These are phyloP conservation scores for Dianthus caryophyllus DNA, from an alignment of 148 eudicot species.

Conservation along the genomic window DNA sequence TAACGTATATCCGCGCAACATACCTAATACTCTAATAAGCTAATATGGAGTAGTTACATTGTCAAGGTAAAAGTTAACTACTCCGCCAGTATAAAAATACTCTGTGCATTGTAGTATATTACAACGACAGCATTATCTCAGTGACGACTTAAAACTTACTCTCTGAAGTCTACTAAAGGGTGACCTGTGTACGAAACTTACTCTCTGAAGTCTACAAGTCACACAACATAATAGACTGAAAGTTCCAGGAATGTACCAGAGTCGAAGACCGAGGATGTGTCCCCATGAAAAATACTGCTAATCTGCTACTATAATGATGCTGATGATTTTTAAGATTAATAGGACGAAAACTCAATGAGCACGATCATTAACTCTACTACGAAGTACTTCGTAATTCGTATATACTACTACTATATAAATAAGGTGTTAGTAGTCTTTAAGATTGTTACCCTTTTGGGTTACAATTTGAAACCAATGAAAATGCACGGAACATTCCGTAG, in stretches of 20 bases:
- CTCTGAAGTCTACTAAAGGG: not conserved
- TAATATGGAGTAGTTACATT: too few species aligned
- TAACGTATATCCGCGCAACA: too few species aligned
- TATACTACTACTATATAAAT: not conserved
- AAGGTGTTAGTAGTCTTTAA: not conserved
- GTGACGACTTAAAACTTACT: too few species aligned
- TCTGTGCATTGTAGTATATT: too few species aligned
- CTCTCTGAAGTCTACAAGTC: not conserved
- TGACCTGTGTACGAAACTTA: too few species aligned
- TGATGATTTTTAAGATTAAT: not conserved
- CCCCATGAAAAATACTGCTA: constrained; percentile 4
- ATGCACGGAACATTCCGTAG: not conserved
- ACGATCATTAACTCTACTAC: not conserved
- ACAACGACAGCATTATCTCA: too few species aligned
- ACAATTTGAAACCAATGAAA: not conserved
- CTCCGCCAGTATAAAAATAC: too few species aligned
- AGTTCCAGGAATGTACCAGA: constrained; percentile 1
- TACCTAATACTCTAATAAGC: too few species aligned
- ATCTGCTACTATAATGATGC: not conserved
- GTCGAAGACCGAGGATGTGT: not conserved
- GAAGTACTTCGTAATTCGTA: not conserved
- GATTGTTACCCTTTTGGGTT: not conserved
- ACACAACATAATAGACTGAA: not conserved
- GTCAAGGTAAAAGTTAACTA: too few species aligned
- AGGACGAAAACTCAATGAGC: too few species aligned